Percentiles rank a stretch among this genome's conserved stretches.
These are phyloP conservation scores for Filosporella fistucella DNA, from an alignment of 495 filamentous ascomycete genomes.

Conservation along the genomic window DNA sequence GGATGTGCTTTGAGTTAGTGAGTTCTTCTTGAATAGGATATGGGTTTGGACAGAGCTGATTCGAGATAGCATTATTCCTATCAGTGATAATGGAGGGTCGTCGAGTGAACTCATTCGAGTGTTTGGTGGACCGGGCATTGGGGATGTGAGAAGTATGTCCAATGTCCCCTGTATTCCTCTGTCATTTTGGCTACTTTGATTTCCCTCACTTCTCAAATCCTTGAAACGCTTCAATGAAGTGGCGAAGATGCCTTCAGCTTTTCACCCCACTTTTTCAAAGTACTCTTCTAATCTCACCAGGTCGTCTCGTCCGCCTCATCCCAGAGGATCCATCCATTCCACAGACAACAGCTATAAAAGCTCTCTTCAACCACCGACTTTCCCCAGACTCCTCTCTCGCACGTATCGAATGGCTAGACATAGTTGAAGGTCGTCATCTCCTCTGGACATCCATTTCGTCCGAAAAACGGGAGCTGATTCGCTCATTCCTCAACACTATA, in stretches of 20 bases:
- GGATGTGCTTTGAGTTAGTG: conserved; percentile 65
- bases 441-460: conserved; percentile 75
- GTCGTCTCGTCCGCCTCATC: conserved; percentile 86
- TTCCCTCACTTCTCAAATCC: neutral
- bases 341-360: conserved; percentile 68
- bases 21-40: conserved; percentile 7
- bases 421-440: conserved; percentile 72
- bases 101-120: conserved; percentile 90
- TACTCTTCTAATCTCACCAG: conserved; percentile 32
- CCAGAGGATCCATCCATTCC: conserved; percentile 53
- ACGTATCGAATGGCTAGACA: conserved; percentile 75
- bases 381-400: conserved; percentile 48
- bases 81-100: conserved; percentile 91
- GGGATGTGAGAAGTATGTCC: conserved; percentile 78
- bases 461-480: conserved; percentile 86
- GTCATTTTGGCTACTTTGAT: neutral
- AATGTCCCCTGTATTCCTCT: neutral
- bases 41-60: conserved; percentile 12
- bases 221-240: neutral
- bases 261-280: neutral
- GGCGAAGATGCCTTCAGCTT: too few relatives aligned
- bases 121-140: conserved; percentile 90
- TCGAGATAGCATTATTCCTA: conserved; percentile 66
- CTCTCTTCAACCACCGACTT: conserved; percentile 83
- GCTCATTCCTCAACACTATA: conserved; percentile 80